Conservation (phyloP, 225 moss, liverwort and hornwort genomes). For the Straminergon stramineum region DNA sequence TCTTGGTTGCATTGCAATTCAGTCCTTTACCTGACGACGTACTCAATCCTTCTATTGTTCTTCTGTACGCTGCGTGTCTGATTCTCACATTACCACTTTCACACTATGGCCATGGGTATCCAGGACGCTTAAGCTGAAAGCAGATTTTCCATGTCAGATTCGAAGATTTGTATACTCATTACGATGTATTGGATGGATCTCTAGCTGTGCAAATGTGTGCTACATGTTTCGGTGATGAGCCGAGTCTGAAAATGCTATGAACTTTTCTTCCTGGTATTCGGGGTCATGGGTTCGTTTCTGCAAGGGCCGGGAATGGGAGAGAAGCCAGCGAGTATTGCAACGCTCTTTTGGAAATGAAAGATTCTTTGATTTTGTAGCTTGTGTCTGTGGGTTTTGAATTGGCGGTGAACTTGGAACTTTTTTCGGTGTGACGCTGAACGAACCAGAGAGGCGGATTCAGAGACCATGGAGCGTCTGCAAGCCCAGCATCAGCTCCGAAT, state of each 20-base stretch:
- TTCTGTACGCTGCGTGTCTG: background rate
- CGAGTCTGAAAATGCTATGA: background rate
- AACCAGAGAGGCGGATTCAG: background rate
- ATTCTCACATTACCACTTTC: background rate
- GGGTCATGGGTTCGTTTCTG: background rate
- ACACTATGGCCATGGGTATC: background rate
- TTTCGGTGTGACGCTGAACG: background rate
- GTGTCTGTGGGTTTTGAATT: background rate
- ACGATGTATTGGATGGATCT: background rate
- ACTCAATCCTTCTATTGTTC: background rate
- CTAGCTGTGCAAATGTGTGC: background rate
- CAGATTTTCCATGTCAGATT: background rate
- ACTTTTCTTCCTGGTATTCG: background rate
- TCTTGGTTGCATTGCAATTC: too few relatives aligned
- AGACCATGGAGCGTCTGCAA: slow-evolving; percentile 9
- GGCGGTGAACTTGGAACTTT: background rate
- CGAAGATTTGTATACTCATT: background rate
- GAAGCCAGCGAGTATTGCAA: background rate
- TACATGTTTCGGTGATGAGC: background rate
- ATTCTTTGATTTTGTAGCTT: background rate
- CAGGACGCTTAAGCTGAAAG: background rate
- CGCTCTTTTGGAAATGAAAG: background rate
- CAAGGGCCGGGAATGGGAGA: background rate
- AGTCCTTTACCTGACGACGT: background rate
- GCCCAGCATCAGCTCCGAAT: background rate